Evolutionary conservation across 306 rosid genomes (phyloP).

Genomic region (Trifolium pratense): DNA sequence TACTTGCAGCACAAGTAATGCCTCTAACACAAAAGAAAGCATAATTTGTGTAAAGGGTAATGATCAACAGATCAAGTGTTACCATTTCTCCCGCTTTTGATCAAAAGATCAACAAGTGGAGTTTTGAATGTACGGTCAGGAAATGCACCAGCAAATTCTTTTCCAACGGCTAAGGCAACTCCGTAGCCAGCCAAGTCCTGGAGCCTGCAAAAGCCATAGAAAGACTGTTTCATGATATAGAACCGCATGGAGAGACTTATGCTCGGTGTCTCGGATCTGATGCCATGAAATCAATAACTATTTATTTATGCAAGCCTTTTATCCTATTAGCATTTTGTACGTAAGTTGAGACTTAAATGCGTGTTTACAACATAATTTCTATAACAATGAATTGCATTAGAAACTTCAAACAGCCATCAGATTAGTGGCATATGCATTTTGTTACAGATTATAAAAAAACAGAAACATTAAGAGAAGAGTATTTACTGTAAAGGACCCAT

Average conservation of each 20-base stretch:
- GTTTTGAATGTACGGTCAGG: constrained; percentile 66
- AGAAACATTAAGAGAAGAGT: constrained; percentile 43
- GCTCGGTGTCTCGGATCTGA: background rate
- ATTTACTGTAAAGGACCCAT: constrained; percentile 94
- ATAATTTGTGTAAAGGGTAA: background rate
- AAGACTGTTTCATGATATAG: constrained; percentile 26
- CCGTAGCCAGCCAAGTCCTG: constrained; percentile 92
- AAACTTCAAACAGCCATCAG: constrained; percentile 13
- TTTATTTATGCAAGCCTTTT: background rate
- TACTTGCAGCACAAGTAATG: constrained; percentile 6
- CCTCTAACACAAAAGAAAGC: constrained; percentile 18
- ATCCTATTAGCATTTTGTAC: background rate
- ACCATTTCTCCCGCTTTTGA: constrained; percentile 90
- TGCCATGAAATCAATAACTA: constrained; percentile 17
- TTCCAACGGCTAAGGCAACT: constrained; percentile 65
- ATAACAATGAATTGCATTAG: constrained; percentile 11
- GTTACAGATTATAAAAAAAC: background rate
- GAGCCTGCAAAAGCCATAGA: constrained; percentile 68
- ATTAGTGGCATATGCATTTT: constrained; percentile 10
- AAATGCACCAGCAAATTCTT: constrained; percentile 66
- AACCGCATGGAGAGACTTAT: constrained; percentile 1
- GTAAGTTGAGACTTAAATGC: background rate
- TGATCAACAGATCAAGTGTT: constrained; percentile 19
- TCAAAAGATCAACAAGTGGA: constrained; percentile 69
- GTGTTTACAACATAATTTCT: constrained; percentile 10